Evolutionary conservation across 495 filamentous ascomycete species (phyloP), one percentile per base, ranked within the genome.

Genomic region (Wilcoxina mikolae): DNA sequence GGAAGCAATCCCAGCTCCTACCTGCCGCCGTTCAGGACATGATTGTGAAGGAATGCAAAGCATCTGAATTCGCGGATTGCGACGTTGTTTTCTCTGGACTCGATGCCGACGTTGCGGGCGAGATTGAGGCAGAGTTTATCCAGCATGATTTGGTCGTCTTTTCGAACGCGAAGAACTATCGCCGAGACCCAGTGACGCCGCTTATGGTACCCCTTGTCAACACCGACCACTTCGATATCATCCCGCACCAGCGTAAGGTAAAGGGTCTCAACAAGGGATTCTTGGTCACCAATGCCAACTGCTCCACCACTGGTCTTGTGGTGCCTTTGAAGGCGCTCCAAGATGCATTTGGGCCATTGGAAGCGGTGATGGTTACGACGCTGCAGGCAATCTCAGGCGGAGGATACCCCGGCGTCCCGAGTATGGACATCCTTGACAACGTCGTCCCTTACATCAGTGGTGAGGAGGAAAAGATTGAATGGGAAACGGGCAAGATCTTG

Each of bases 11-110:
- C 17, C 72, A 74, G 31, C 77, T 83, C 44, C 85, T 93, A 76
- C 78, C 79, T 23, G 70, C 77, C 58, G 70, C 67, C 42, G 72
- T 87, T 23, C 79, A 74, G 60, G 78, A 83, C 53, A 71, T 91
- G 43, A 73, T 86, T 22, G 76, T 91, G 31, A 78, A 80, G 59
- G 78, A 83, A 56, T 91, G 87, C 76, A 81, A 71, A 64, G 76
- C 87, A 3, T 74, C 74, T 61, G 73, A 84, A 42, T 91, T 90
- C 62, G 69, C 72, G 35, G 85, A 88, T 66, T 93, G 87, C 68
- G 86, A 94, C 58, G 72, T 94, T n/a, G 77, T 94, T 55, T 91
- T 90, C 71, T 85, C 80, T 46, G 87, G 87, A n/a, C 70, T 91
- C 53, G 85, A 91, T 70, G 79, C 83, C 49, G 82, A 87, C 64